phyloP scores from a whole-genome alignment of 441 rosid genomes.

The Pelargonium cotyledonis region DNA sequence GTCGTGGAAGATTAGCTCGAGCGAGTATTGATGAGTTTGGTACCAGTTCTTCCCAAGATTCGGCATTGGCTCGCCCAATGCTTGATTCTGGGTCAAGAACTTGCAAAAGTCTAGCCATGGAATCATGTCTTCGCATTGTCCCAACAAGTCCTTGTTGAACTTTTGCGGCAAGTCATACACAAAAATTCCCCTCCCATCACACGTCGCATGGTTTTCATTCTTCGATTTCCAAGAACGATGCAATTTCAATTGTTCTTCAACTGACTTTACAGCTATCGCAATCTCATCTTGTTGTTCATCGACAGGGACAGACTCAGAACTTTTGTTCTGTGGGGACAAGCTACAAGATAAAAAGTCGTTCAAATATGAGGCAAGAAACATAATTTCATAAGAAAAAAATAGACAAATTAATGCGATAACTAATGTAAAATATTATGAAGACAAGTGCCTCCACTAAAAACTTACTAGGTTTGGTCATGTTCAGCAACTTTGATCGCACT shows the following conservation, averaged over 20 bases:
- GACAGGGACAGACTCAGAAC: no score
- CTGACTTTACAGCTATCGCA: constrained; percentile 32
- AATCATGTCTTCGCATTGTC: constrained; percentile 74
- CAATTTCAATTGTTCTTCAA: constrained; percentile 37
- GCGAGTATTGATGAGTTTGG: constrained; percentile 64
- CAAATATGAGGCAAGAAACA: background rate
- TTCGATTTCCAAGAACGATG: constrained; percentile 62
- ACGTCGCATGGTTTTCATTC: constrained; percentile 20
- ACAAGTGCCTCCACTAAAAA: no score
- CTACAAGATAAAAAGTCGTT: constrained; percentile 11
- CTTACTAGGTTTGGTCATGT: no score
- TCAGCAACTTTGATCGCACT: no score
- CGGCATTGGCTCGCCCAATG: constrained; percentile 44
- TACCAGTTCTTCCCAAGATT: constrained; percentile 62
- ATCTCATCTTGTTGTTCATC: constrained; percentile 30
- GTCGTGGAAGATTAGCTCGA: constrained; percentile 74
- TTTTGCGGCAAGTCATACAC: constrained; percentile 74
- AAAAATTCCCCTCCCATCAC: constrained; percentile 56
- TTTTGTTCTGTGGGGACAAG: no score
- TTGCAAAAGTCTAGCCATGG: constrained; percentile 63
- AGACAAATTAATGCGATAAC: no score
- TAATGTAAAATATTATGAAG: no score
- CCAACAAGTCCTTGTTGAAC: constrained; percentile 67
- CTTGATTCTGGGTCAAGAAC: constrained; percentile 41
- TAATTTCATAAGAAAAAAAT: no score